These are phyloP conservation scores for Mycogone perniciosa DNA, from an alignment of 2,329 filamentous ascomycete genomes.

Conservation along the genomic window DNA sequence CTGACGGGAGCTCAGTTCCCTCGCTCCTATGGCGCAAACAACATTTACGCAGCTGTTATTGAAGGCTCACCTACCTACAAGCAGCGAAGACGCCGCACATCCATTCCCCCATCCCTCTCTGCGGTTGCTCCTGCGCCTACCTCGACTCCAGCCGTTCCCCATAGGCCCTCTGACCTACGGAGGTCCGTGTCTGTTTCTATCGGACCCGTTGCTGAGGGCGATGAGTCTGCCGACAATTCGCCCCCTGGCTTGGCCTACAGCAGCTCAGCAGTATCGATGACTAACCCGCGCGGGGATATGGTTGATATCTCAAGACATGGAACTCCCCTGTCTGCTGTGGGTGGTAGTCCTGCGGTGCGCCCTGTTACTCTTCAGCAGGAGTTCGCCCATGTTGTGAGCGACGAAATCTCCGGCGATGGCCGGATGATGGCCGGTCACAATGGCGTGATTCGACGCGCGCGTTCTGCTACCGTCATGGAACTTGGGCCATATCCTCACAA, in stretches of 20 bases:
- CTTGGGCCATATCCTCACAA: slow-evolving; percentile 95
- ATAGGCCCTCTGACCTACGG: slow-evolving; percentile 83
- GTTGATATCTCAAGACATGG: slow-evolving; percentile 81
- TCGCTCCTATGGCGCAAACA: slow-evolving; percentile 64
- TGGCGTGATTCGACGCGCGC: slow-evolving; percentile 78
- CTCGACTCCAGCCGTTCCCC: slow-evolving; percentile 54
- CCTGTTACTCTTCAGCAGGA: slow-evolving; percentile 66
- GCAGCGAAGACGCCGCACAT: slow-evolving; percentile 88
- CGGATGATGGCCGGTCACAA: slow-evolving; percentile 55
- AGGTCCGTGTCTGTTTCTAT: slow-evolving; percentile 86
- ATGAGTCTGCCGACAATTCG: slow-evolving; percentile 72
- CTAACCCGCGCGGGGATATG: slow-evolving; percentile 65
- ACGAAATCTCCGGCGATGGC: slow-evolving; percentile 54
- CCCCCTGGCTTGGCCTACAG: slow-evolving; percentile 70
- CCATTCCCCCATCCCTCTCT: slow-evolving; percentile 73
- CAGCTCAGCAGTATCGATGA: slow-evolving; percentile 58
- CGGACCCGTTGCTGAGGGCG: slow-evolving; percentile 71
- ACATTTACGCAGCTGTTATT: slow-evolving; percentile 81
- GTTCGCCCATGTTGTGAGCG: slow-evolving; percentile 55
- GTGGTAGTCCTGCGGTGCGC: slow-evolving; percentile 73
- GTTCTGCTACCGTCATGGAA: slow-evolving; percentile 94
- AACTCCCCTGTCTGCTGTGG: slow-evolving; percentile 79
- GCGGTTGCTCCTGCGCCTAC: slow-evolving; percentile 62
- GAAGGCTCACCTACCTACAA: slow-evolving; percentile 99
- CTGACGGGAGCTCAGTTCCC: slow-evolving; percentile 74